Base-by-base conservation (phyloP, 352 stramenopile genomes). In the Blastocystis sp. region DNA sequence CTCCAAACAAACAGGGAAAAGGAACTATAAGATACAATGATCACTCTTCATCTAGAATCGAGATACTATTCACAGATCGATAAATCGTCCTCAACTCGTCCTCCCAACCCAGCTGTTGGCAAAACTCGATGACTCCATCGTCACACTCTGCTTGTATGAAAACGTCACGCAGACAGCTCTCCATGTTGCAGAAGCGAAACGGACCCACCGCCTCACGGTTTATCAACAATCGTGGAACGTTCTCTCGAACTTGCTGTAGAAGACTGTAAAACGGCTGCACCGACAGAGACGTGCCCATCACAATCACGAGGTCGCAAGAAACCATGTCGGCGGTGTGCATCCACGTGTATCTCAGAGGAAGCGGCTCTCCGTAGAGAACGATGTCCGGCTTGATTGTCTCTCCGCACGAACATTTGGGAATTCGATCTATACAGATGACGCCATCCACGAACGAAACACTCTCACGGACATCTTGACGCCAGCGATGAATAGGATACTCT, bases 271-370 rank as follows among this genome's bases (percentile, higher is more conserved):
- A 93, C 1, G 96, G 95, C 42, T 91, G 91, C 36, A 99, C 96
- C 71, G 95, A 96, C 1, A 99, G 90, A 6, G 93, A 97, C 29
- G 96, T 98, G 65, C 96, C 96, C 86, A 98, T 97, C 27, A 99
- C 94, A 49, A 99, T 91, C 36, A 99, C 88, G 34, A 97, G 88
- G 89, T 99, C 94, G 0, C 92, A 93, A 56, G 93, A 90, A 36
- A 93, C 53, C 38, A 89, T 89, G 88, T 97, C 93, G 27, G 71
- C 67, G 84, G 92, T 87, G 16, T 94, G 87, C n/a, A 86, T 88
- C 21, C 88, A 91, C 69, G 89, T 92, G 72, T 98, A 95, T 67
- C 89, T 90, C 44, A 94, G 88, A 4, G 90, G 89, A 32, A 98
- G 85, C 11, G 92, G 91, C 88, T 98, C 94, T 16, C 95, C 95